These are phyloP conservation scores for Magnolia changhungtana DNA, from an alignment of 164 flowering plant species.

Conservation along the genomic window DNA sequence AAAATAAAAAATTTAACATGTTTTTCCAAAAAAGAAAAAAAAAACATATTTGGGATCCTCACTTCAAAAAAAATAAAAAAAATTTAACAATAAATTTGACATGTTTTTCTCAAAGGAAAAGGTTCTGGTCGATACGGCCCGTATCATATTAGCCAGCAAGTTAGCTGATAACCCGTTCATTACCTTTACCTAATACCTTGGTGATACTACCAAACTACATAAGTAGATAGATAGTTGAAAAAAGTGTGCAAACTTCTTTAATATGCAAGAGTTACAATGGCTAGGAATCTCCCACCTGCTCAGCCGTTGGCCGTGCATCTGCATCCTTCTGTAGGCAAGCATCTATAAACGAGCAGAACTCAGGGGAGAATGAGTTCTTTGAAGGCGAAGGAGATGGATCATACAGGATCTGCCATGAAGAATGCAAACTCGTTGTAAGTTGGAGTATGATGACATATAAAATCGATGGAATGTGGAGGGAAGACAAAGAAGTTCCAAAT, in stretches of 20 bases:
- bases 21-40: no score
- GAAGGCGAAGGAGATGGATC: slow-evolving; percentile 96
- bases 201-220: background rate
- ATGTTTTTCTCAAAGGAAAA: no score
- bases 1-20: no score
- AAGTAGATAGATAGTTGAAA: background rate
- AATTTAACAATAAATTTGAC: no score
- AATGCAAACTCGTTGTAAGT: slow-evolving; percentile 4
- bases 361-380: slow-evolving; percentile 66
- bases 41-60: no score
- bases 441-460: background rate
- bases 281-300: slow-evolving; percentile 49
- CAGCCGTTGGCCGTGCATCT: slow-evolving; percentile 91
- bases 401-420: slow-evolving; percentile 70
- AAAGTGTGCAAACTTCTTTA: background rate
- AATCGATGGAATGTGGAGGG: background rate
- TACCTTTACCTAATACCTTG: no score
- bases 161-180: no score
- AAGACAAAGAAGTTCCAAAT: no score
- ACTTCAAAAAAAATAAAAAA: no score
- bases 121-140: no score
- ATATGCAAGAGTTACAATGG: background rate
- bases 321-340: slow-evolving; percentile 88
- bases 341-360: slow-evolving; percentile 87
- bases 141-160: no score